Conservation (phyloP, 805 yeast species). For the Millerago galiae region DNA sequence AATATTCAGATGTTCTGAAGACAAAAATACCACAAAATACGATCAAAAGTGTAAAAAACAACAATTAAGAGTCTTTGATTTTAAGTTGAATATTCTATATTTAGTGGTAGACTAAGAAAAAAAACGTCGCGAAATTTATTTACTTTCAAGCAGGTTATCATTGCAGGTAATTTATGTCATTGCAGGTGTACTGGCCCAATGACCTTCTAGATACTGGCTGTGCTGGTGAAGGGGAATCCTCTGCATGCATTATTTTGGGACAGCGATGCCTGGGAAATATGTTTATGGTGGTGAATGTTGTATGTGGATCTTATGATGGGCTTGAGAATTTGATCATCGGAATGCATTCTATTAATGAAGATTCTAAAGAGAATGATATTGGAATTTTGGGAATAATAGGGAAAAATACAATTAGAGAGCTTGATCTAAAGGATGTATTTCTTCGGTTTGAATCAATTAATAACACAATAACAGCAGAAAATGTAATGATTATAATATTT, state of each 20-base stretch:
- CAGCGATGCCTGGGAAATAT: background rate
- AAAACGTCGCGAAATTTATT: background rate
- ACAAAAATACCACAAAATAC: too few relatives aligned
- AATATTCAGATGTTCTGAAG: too few relatives aligned
- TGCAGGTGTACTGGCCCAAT: conserved; percentile 28
- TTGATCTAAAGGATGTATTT: background rate
- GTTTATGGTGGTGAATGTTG: conserved; percentile 3
- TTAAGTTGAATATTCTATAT: background rate
- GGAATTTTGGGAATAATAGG: conserved; percentile 1
- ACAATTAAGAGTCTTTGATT: too few relatives aligned
- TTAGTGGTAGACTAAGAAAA: background rate
- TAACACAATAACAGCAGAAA: conserved; percentile 1
- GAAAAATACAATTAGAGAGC: background rate
- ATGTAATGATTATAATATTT: conserved; percentile 42
- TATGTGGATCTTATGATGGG: background rate
- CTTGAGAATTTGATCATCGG: background rate
- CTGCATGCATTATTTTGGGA: conserved; percentile 12
- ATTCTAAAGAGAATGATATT: background rate
- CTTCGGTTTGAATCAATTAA: conserved; percentile 2
- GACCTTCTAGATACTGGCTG: conserved; percentile 20
- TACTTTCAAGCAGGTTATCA: background rate
- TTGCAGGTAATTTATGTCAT: conserved; percentile 2
- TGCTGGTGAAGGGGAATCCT: background rate
- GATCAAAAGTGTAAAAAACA: too few relatives aligned
- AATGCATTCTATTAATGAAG: background rate